Evolutionary conservation across 371 early-diverging fungal species (phyloP), one percentile per base, ranked within the genome.

Genomic region (Haplosporangium sp.): DNA sequence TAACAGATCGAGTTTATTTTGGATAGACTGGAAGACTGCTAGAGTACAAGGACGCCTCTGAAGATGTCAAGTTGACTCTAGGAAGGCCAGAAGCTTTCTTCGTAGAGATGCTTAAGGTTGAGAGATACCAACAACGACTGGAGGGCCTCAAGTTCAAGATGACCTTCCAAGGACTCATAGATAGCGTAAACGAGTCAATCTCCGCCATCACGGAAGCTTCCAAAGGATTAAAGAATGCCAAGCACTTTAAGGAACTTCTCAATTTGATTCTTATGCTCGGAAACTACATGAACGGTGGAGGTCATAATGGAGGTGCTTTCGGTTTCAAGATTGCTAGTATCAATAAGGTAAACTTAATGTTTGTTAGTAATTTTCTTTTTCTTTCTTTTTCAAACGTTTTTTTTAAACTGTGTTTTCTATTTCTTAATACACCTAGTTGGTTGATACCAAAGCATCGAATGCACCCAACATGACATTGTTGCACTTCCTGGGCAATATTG

Each of bases 271-370:
- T 97, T 55, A 89, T 94, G 4, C 83, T 97, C 19, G 96, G 98
- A 63, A 97, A 97, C 81, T 96, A 89, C 71, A 95, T 97, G 94
- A 97, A 97, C 74, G 94, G 94, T 3, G 89, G 91, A 0, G 90
- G 92, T 2, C 93, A 95, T 84, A 93, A 94, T 66, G 97, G 98
- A 53, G 93, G 94, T 10, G 96, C 96, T 11, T 95, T 93, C 85
- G 98, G 97, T 35, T 95, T 97, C 79, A 90, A 91, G 64, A 94
- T 97, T 69, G 88, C 89, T 4, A 95, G 94, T 84, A 89, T 97
- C 60, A 95, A 94, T 68, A 94, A 93, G 89, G 93, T 93, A 85
- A 67, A 39, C 3, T 45, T 20, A 27, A 27, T 27, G 27, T 9
- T 17, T 34, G 13, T 5, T 61, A 15, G 10, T 61, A 19, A 15